A percentile compares a stretch with the other conserved stretches of the same genome.
phyloP scores from a whole-genome alignment of 148 eudicot species.

The Agrostemma githago region DNA sequence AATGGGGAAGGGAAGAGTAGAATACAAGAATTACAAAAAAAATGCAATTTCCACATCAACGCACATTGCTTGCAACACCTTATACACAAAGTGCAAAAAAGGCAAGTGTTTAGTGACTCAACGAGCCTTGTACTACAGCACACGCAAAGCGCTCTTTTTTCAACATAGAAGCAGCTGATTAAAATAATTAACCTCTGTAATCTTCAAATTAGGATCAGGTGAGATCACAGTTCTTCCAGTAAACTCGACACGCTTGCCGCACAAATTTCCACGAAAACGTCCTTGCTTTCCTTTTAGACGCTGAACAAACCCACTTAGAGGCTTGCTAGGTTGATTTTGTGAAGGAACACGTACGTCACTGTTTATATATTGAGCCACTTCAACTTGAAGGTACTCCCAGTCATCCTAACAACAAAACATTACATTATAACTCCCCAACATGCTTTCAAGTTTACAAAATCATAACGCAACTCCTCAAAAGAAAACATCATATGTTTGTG shows the following conservation, averaged over 20 bases:
- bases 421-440: neutral
- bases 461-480: neutral
- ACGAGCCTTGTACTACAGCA: neutral
- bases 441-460: neutral
- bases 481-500: neutral
- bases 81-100: neutral
- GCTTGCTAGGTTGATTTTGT: constrained; percentile 29
- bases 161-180: neutral
- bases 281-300: constrained; percentile 98
- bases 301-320: constrained; percentile 83
- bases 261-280: constrained; percentile 85
- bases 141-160: neutral
- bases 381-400: constrained; percentile 77
- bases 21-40: too few relatives aligned
- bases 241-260: constrained; percentile 97
- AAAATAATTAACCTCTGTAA: constrained; percentile 59
- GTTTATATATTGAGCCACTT: constrained; percentile 84
- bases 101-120: neutral
- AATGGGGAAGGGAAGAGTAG: neutral
- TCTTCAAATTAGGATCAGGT: constrained; percentile 96
- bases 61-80: neutral
- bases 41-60: neutral
- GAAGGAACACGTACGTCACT: constrained; percentile 71
- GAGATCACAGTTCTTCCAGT: constrained; percentile 98
- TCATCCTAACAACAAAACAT: constrained; percentile 35